phyloP scores from a whole-genome alignment of 2,329 filamentous ascomycete species.

The Phialocephala subalpina region DNA sequence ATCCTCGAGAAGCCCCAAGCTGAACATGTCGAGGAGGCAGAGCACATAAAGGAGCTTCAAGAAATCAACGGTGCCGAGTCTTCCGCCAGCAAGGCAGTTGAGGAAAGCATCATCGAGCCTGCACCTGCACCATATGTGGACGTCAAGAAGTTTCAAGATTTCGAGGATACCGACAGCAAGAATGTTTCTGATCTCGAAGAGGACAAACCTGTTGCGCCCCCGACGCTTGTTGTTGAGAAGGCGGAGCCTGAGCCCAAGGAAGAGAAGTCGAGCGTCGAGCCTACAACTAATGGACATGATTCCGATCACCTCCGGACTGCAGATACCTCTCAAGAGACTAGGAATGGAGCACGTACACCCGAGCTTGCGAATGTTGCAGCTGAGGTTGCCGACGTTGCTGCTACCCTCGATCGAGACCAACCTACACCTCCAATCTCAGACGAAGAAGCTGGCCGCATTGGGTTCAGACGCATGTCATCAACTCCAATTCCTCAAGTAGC shows the following conservation, averaged over 20 bases:
- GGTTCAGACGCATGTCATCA: conserved; percentile 46
- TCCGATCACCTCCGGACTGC: background rate
- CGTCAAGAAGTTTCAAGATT: conserved; percentile 2
- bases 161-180: conserved; percentile 3
- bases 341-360: conserved; percentile 25
- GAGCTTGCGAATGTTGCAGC: conserved; percentile 39
- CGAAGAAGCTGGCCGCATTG: conserved; percentile 44
- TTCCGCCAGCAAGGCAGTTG: conserved; percentile 46
- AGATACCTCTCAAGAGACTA: background rate
- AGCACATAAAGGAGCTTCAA: conserved; percentile 5
- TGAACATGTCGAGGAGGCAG: conserved; percentile 12
- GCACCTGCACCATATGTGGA: conserved; percentile 39
- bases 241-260: conserved; percentile 42
- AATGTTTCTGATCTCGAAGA: conserved; percentile 8
- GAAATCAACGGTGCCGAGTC: conserved; percentile 30
- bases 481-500: conserved; percentile 53
- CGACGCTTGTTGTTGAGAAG: conserved; percentile 37
- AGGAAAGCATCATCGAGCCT: conserved; percentile 47
- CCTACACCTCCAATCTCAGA: conserved; percentile 46
- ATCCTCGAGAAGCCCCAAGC: background rate
- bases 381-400: conserved; percentile 53
- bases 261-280: background rate
- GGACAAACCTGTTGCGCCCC: conserved; percentile 4
- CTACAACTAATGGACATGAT: background rate
- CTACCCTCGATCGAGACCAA: conserved; percentile 43